phyloP scores from a whole-genome alignment of 2,329 filamentous ascomycete species.

The Arthrobotrys conoides region DNA sequence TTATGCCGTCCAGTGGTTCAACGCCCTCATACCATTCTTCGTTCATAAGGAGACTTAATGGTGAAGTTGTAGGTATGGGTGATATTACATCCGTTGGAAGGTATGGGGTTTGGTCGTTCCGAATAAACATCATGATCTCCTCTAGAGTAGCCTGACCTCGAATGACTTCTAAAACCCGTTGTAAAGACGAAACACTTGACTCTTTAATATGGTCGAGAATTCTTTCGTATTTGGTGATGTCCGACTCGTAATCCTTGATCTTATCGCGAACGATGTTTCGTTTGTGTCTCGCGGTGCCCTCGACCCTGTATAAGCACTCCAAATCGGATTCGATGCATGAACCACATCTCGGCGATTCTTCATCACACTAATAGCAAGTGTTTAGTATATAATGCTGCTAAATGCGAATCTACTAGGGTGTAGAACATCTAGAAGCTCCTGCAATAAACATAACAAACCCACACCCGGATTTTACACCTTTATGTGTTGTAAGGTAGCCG shows the following conservation, averaged over 20 bases:
- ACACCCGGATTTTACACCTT: background rate
- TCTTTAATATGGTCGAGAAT: conserved; percentile 47
- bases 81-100: conserved; percentile 47
- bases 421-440: background rate
- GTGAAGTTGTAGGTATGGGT: conserved; percentile 32
- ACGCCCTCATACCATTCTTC: conserved; percentile 22
- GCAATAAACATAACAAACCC: background rate
- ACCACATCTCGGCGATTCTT: conserved; percentile 38
- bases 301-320: conserved; percentile 47
- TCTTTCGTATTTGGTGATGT: conserved; percentile 51
- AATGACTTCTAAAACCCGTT: conserved; percentile 45
- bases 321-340: conserved; percentile 34
- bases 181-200: conserved; percentile 34
- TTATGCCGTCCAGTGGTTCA: conserved; percentile 17
- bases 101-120: conserved; percentile 35
- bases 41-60: conserved; percentile 53
- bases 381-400: background rate
- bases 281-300: conserved; percentile 37
- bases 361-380: conserved; percentile 26
- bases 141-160: conserved; percentile 45
- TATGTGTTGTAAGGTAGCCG: conserved; percentile 3
- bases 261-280: conserved; percentile 32
- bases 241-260: conserved; percentile 51
- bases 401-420: no score
- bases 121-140: conserved; percentile 54